A percentile compares a stretch with the other conserved stretches of the same genome.
Evolutionary conservation across 164 flowering plant species (phyloP).

Genomic region (Umbilicus rupestris): DNA sequence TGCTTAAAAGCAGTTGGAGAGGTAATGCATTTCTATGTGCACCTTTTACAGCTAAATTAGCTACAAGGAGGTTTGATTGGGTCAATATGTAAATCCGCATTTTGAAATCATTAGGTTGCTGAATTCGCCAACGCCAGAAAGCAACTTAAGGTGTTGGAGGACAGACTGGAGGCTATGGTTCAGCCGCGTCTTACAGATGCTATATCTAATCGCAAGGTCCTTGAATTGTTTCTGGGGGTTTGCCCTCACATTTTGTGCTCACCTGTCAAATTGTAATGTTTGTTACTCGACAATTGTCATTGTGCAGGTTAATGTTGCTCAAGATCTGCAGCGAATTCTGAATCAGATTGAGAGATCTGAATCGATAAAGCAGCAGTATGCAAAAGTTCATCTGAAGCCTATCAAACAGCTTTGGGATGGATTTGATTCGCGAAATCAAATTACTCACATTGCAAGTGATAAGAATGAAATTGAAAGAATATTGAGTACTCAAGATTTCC

Average conservation of each 20-base stretch:
- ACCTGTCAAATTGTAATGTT: background rate
- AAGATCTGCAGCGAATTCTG: constrained; percentile 80
- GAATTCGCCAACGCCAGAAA: constrained; percentile 96
- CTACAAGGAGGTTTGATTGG: background rate
- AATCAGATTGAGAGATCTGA: constrained; percentile 86
- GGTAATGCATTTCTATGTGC: constrained; percentile 29
- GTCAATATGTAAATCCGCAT: background rate
- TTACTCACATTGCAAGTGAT: constrained; percentile 44
- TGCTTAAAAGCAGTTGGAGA: constrained; percentile 98
- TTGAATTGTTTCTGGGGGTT: constrained; percentile 1
- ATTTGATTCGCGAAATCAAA: constrained; percentile 52
- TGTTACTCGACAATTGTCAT: background rate
- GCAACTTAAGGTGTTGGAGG: constrained; percentile 96
- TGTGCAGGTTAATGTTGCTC: constrained; percentile 66
- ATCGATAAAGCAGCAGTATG: constrained; percentile 70
- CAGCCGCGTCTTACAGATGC: constrained; percentile 95
- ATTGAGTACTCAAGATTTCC: constrained; percentile 30
- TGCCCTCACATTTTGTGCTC: constrained; percentile 4
- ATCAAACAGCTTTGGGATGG: constrained; percentile 86
- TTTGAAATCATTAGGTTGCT: constrained; percentile 59
- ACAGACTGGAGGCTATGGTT: constrained; percentile 90
- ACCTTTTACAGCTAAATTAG: background rate
- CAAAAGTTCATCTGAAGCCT: constrained; percentile 79
- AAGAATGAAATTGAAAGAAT: constrained; percentile 47
- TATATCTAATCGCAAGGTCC: constrained; percentile 73